phyloP scores from a whole-genome alignment of 306 rosid genomes.

The Abrus precatorius region DNA sequence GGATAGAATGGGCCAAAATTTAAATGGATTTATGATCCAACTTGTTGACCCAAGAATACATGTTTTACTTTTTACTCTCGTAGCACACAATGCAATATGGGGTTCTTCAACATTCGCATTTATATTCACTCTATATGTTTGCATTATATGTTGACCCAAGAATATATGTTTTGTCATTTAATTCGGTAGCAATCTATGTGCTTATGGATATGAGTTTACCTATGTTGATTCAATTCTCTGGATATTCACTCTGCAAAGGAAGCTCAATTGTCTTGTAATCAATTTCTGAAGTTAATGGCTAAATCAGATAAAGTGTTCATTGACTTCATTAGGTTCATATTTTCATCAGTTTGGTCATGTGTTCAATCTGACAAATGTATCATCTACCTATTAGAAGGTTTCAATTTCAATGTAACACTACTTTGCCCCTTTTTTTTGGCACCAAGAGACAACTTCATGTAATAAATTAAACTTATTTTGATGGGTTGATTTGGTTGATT shows the following conservation, averaged over 20 bases:
- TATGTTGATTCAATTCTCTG: neutral
- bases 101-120: no score
- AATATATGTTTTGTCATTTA: neutral
- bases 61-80: no score
- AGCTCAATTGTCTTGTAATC: constrained; percentile 1
- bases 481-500: no score
- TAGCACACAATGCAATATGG: no score
- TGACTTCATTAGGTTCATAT: constrained; percentile 27
- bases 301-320: neutral
- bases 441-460: neutral
- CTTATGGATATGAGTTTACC: neutral
- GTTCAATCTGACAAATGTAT: neutral
- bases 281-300: constrained; percentile 46
- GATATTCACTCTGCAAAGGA: constrained; percentile 16
- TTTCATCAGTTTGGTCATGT: neutral
- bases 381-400: neutral
- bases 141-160: no score
- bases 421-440: neutral
- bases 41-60: no score
- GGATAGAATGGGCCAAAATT: no score
- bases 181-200: neutral
- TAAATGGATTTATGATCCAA: no score
- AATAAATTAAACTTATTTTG: no score
- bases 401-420: neutral
- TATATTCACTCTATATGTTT: no score